Evolutionary conservation across 2,329 filamentous ascomycete genomes (phyloP).

Genomic region (Bisporella sp.): DNA sequence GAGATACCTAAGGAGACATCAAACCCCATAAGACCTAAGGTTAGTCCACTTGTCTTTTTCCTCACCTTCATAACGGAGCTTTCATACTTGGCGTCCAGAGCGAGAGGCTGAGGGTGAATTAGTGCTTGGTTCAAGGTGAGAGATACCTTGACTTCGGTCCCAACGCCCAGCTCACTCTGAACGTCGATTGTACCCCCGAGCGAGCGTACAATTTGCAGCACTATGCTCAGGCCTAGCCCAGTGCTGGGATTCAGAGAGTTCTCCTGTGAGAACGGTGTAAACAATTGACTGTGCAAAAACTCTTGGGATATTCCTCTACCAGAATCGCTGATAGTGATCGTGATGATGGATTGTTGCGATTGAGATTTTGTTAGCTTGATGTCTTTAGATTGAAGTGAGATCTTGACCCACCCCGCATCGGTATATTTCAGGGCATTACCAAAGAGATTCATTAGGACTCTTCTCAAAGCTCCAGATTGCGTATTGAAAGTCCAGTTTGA

Average conservation of each 20-base stretch:
- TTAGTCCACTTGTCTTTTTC: slow-evolving; percentile 1
- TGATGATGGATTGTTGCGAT: slow-evolving; percentile 14
- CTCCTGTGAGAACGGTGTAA: slow-evolving; percentile 50
- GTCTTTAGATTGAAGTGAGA: slow-evolving; percentile 28
- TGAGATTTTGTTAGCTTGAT: slow-evolving; percentile 13
- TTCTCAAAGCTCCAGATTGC: slow-evolving; percentile 20
- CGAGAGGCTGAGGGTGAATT: slow-evolving; percentile 31
- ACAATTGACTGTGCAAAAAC: slow-evolving; percentile 50
- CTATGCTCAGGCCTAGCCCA: slow-evolving; percentile 58
- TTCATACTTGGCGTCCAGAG: background rate
- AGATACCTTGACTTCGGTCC: slow-evolving; percentile 46
- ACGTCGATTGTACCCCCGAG: slow-evolving; percentile 54
- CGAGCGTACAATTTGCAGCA: slow-evolving; percentile 53
- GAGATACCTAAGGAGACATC: slow-evolving; percentile 7
- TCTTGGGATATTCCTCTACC: slow-evolving; percentile 58
- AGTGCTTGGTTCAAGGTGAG: slow-evolving; percentile 4
- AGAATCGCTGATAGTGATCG: slow-evolving; percentile 49
- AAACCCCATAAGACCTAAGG: slow-evolving; percentile 12
- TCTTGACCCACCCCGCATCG: slow-evolving; percentile 40
- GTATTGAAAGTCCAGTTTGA: slow-evolving; percentile 25
- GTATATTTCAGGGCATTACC: slow-evolving; percentile 59
- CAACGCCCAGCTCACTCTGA: slow-evolving; percentile 42
- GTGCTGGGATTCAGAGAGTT: slow-evolving; percentile 48
- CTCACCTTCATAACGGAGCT: slow-evolving; percentile 1
- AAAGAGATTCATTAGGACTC: slow-evolving; percentile 53